Percentiles rank a stretch among this genome's conserved stretches.
Evolutionary conservation across 768 basidiomycete species (phyloP).

Genomic region (Rhodocollybia butyracea): DNA sequence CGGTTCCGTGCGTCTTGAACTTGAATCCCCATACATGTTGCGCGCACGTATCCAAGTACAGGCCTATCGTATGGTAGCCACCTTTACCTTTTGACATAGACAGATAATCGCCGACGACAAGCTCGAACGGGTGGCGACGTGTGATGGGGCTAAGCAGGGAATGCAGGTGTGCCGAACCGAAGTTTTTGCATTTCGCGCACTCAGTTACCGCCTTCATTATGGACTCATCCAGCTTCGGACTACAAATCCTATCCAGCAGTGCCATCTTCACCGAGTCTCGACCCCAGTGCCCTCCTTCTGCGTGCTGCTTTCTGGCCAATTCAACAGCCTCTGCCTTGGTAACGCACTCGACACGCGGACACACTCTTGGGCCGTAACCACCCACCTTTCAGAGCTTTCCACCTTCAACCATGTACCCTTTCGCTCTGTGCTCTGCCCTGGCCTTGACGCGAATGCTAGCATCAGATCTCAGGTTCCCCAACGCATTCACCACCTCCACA

Average conservation of each 20-base stretch:
- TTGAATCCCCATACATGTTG: slow-evolving; percentile 27
- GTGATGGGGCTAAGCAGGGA: slow-evolving; percentile 30
- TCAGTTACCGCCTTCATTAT: slow-evolving; percentile 17
- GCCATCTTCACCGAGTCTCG: slow-evolving; percentile 13
- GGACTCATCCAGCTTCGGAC: slow-evolving; percentile 21
- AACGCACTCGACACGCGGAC: background rate
- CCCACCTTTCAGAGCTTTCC: slow-evolving; percentile 20
- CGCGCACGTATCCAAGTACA: slow-evolving; percentile 29
- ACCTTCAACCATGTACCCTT: slow-evolving; percentile 18
- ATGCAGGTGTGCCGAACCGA: slow-evolving; percentile 6
- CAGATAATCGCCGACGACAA: slow-evolving; percentile 13
- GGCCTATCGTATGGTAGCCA: slow-evolving; percentile 11
- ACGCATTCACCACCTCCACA: slow-evolving; percentile 4
- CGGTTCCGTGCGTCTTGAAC: slow-evolving; percentile 14
- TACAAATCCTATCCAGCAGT: slow-evolving; percentile 10
- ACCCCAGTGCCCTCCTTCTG: slow-evolving; percentile 13
- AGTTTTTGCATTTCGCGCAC: slow-evolving; percentile 15
- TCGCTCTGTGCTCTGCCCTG: slow-evolving; percentile 14
- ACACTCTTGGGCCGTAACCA: background rate
- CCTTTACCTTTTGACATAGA: slow-evolving; percentile 9
- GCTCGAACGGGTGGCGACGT: slow-evolving; percentile 15
- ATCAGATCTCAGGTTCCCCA: background rate
- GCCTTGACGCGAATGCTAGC: background rate
- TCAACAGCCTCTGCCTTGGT: slow-evolving; percentile 17
- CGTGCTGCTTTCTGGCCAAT: background rate